Percentiles rank a stretch among this genome's conserved stretches.
These are phyloP conservation scores for Suhomyces xylopsoci DNA, from an alignment of 805 yeast genomes.

Conservation along the genomic window DNA sequence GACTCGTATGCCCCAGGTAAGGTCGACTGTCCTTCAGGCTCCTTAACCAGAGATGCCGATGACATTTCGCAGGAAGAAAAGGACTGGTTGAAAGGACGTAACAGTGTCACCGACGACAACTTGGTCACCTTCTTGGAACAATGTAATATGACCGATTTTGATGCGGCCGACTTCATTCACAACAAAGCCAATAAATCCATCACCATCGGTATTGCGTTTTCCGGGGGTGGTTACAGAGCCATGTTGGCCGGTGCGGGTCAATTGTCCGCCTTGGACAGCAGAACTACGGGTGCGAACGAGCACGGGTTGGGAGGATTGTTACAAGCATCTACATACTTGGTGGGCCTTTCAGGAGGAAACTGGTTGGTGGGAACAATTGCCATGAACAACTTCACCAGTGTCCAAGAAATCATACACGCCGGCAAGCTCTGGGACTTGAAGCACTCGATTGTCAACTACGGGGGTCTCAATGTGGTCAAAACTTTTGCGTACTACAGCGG, in stretches of 20 bases:
- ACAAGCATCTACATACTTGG: conserved; percentile 65
- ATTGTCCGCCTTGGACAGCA: conserved; percentile 36
- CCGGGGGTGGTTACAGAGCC: conserved; percentile 92
- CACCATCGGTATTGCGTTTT: conserved; percentile 54
- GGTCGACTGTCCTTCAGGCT: conserved; percentile 48
- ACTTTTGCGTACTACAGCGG: conserved; percentile 54
- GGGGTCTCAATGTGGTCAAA: conserved; percentile 55
- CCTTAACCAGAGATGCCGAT: conserved; percentile 46
- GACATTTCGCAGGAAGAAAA: conserved; percentile 45
- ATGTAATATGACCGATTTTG: conserved; percentile 46
- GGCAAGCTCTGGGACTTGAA: conserved; percentile 36
- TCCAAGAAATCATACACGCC: conserved; percentile 33
- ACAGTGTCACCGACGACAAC: conserved; percentile 43
- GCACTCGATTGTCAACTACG: conserved; percentile 70
- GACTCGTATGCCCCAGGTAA: conserved; percentile 61
- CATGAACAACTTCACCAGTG: conserved; percentile 56
- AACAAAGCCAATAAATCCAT: conserved; percentile 38
- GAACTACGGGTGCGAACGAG: conserved; percentile 26
- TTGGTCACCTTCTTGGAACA: conserved; percentile 45
- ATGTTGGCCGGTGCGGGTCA: conserved; percentile 58
- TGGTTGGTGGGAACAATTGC: conserved; percentile 66
- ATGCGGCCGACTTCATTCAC: conserved; percentile 39
- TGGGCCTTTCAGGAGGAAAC: conserved; percentile 65
- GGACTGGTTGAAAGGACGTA: conserved; percentile 51
- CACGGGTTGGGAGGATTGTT: conserved; percentile 48